Conservation (phyloP, 2,329 filamentous ascomycete species). For the Cyclaneusma minus region DNA sequence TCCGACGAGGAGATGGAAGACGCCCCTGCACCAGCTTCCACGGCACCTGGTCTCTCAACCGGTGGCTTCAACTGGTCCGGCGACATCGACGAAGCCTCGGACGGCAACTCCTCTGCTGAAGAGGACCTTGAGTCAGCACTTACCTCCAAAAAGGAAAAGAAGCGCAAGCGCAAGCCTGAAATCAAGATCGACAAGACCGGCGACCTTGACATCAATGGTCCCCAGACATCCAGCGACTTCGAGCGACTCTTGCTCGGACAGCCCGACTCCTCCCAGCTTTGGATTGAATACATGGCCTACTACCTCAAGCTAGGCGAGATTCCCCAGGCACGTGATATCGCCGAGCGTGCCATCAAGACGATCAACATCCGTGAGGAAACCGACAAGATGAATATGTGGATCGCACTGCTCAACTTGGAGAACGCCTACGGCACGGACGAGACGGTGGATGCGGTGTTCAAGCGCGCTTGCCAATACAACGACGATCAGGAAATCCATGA, state of each 20-base stretch:
- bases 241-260: slow-evolving; percentile 85
- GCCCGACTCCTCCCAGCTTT: slow-evolving; percentile 82
- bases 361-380: slow-evolving; percentile 84
- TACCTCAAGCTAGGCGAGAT: slow-evolving; percentile 86
- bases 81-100: slow-evolving; percentile 28
- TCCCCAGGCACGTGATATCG: slow-evolving; percentile 74
- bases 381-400: slow-evolving; percentile 92
- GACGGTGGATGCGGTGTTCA: slow-evolving; percentile 72
- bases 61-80: slow-evolving; percentile 83
- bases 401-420: slow-evolving; percentile 86
- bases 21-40: slow-evolving; percentile 11
- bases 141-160: slow-evolving; percentile 43
- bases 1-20: slow-evolving; percentile 17
- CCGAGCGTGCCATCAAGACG: slow-evolving; percentile 76
- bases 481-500: slow-evolving; percentile 82
- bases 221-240: slow-evolving; percentile 81
- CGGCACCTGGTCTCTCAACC: slow-evolving; percentile 43
- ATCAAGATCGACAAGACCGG: slow-evolving; percentile 81
- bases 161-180: slow-evolving; percentile 60
- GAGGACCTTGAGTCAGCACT: slow-evolving; percentile 22
- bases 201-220: slow-evolving; percentile 78
- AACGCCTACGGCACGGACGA: slow-evolving; percentile 78
- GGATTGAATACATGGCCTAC: slow-evolving; percentile 99
- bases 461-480: slow-evolving; percentile 85
- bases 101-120: slow-evolving; percentile 29